Base-by-base conservation (phyloP, 2,329 filamentous ascomycete genomes). In the Alternaria sp. region DNA sequence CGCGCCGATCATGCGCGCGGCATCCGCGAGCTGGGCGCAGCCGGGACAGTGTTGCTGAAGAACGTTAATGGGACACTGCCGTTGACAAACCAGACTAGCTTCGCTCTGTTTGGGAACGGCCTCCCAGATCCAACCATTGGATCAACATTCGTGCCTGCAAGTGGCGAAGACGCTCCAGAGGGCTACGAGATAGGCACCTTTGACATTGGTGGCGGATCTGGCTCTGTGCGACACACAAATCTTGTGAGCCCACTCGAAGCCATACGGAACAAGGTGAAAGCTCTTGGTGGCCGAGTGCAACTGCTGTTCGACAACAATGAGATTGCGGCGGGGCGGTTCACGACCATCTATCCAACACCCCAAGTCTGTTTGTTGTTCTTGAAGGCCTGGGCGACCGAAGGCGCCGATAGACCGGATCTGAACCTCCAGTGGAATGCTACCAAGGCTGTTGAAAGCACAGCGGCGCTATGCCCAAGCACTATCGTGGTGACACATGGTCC, bases 341-440 rank as follows among this genome's bases (percentile, higher is more conserved):
- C 61, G 9, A 62, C 46, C 19, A 64, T 74, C 9, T 72, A 74
- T 23, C 80, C 82, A 28, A 52, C 68, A n/a, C 71, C 83, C 1
- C 66, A 83, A 11, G 84, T 86, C 4, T 83, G 67, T 70, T 74
- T 89, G 4, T 84, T 89, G 7, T 88, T 89, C 74, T 76, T 88
- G 54, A 89, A 88, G 84, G 85, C 73, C 6, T 85, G 76, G 72
- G 82, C 82, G 0, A 76, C 72, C 2, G 83, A 86, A 69, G 82
- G 82, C 26, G 66, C 69, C 6, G 83, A 85, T 61, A 77, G 83
- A 8, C 58, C 62, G 0, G 73, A 72, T 0, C 71, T 84, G 11
- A 66, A 79, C 12, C 70, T 79, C 13, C 81, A 84, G 58, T 83
- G 82, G 78, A 81, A 84, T 66, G 74, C 54, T 50, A 77, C 70